Evolutionary conservation across 2,329 filamentous ascomycete genomes (phyloP).

Genomic region (Pyricularia pennisetigena): DNA sequence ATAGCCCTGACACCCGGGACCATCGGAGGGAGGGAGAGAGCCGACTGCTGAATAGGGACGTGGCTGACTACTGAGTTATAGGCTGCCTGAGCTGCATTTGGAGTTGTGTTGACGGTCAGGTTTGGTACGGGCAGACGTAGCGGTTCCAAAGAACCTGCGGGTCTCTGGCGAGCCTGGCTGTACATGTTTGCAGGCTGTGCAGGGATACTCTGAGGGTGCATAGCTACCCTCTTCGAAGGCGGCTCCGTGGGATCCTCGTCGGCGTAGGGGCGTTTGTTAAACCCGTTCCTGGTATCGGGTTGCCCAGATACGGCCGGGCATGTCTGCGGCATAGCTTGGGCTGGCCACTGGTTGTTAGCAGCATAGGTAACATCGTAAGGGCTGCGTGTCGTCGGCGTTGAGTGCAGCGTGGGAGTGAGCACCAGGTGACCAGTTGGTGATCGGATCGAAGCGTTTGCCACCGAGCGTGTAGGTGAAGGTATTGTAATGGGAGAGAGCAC

Average conservation of each 20-base stretch:
- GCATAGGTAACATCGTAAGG: conserved; percentile 12
- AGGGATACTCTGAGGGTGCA: conserved; percentile 10
- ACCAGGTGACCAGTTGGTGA: conserved; percentile 34
- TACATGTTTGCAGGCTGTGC: conserved; percentile 6
- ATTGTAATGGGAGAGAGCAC: conserved; percentile 29
- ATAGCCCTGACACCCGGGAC: conserved; percentile 58
- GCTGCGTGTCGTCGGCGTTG: conserved; percentile 24
- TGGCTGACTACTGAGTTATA: background rate
- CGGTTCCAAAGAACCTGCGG: conserved; percentile 16
- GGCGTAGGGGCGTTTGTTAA: conserved; percentile 38
- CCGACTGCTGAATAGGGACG: conserved; percentile 17
- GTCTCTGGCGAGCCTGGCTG: conserved; percentile 7
- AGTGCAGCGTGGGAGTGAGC: conserved; percentile 20
- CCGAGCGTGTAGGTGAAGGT: conserved; percentile 25
- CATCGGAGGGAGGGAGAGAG: conserved; percentile 52
- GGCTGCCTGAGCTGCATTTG: conserved; percentile 8
- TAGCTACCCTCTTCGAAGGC: conserved; percentile 37
- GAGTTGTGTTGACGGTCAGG: conserved; percentile 52
- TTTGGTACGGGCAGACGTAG: conserved; percentile 59
- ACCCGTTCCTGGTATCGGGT: conserved; percentile 26
- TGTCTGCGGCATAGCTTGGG: conserved; percentile 24
- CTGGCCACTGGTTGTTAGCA: conserved; percentile 5
- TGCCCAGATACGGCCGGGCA: conserved; percentile 40
- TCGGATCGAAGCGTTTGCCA: conserved; percentile 34
- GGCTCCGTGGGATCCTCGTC: conserved; percentile 42